phyloP scores from a whole-genome alignment of 2,329 filamentous ascomycete genomes.

The Chrysoporthe deuterocubensis region DNA sequence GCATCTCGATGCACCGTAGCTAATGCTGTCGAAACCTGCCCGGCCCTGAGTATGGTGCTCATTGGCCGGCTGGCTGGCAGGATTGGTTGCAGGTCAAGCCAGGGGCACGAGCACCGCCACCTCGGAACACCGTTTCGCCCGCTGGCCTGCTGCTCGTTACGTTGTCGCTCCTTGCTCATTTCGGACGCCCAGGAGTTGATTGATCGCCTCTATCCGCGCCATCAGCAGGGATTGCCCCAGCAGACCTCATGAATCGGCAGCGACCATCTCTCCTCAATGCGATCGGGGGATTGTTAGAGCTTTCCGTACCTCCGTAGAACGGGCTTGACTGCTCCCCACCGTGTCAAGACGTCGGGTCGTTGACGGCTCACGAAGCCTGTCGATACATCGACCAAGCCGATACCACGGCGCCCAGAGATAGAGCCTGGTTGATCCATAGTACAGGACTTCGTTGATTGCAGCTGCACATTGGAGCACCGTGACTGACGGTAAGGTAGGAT shows the following conservation, averaged over 20 bases:
- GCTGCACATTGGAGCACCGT: neutral
- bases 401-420: neutral
- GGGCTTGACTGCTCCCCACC: neutral
- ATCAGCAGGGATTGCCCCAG: constrained; percentile 11
- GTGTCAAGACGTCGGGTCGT: neutral
- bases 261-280: neutral
- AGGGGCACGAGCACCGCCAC: constrained; percentile 10
- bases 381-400: neutral
- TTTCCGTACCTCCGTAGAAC: neutral
- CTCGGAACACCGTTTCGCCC: neutral
- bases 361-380: neutral
- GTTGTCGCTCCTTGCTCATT: constrained; percentile 16
- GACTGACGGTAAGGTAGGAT: neutral
- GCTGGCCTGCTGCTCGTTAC: neutral
- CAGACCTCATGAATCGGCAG: neutral
- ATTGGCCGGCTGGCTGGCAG: neutral
- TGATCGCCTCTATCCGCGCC: constrained; percentile 8
- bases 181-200: constrained; percentile 11
- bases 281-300: neutral
- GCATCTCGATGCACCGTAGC: neutral
- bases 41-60: neutral
- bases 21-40: neutral
- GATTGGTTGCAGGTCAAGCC: neutral
- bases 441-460: neutral
- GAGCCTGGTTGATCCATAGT: neutral